Conservation (phyloP, 2,329 filamentous ascomycete species). For the Amesomyces nigricolor region DNA sequence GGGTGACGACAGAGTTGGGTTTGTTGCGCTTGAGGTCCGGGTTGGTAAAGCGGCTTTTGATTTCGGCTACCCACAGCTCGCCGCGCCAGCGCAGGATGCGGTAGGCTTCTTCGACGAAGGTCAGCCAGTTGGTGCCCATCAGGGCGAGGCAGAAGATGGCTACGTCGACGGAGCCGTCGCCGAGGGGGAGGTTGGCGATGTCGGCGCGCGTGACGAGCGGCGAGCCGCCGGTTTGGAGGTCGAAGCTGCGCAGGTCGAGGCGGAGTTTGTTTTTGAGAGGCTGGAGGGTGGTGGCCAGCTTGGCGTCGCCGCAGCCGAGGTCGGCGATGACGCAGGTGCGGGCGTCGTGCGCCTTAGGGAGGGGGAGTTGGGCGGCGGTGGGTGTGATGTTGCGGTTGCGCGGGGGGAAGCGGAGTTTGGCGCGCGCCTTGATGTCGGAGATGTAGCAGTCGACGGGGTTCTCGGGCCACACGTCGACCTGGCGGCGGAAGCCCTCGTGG, state of each 20-base stretch:
- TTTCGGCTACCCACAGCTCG: slow-evolving; percentile 95
- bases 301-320: slow-evolving; percentile 87
- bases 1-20: slow-evolving; percentile 51
- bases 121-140: slow-evolving; percentile 98
- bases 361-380: slow-evolving; percentile 33
- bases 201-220: slow-evolving; percentile 80
- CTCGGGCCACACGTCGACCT: slow-evolving; percentile 93
- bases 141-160: slow-evolving; percentile 93
- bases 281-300: slow-evolving; percentile 65
- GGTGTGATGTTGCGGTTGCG: slow-evolving; percentile 27
- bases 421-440: slow-evolving; percentile 62
- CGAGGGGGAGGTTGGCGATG: slow-evolving; percentile 75
- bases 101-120: slow-evolving; percentile 94
- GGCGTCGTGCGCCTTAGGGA: slow-evolving; percentile 63
- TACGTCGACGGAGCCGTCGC: slow-evolving; percentile 71
- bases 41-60: slow-evolving; percentile 80
- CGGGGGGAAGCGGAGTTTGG: slow-evolving; percentile 29
- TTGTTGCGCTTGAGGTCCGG: slow-evolving; percentile 36
- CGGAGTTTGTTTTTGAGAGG: slow-evolving; percentile 59
- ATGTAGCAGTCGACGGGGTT: slow-evolving; percentile 93
- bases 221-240: slow-evolving; percentile 67
- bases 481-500: slow-evolving; percentile 90
- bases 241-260: slow-evolving; percentile 75
- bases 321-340: slow-evolving; percentile 78
- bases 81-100: slow-evolving; percentile 87